These are phyloP conservation scores for Fusarium sarcochroum DNA, from an alignment of 2,329 filamentous ascomycete species.

Conservation along the genomic window DNA sequence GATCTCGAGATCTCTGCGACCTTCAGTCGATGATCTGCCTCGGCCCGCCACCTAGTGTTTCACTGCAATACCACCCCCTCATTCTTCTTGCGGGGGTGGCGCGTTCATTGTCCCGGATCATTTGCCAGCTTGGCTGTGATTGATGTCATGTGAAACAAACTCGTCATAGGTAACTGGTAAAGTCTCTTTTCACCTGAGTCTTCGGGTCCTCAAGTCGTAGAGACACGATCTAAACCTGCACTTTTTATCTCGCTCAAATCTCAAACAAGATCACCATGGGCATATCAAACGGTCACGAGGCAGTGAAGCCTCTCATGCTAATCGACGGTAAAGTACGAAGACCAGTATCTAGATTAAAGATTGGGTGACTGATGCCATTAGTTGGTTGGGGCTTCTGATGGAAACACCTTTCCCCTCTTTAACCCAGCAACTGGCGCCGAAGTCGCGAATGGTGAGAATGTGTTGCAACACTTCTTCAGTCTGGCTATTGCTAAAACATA, in stretches of 20 bases:
- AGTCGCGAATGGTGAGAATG: conserved; percentile 31
- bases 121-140: neutral
- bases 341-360: neutral
- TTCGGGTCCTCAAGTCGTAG: neutral
- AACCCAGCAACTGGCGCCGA: conserved; percentile 37
- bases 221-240: neutral
- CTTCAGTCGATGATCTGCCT: neutral
- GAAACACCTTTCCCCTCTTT: conserved; percentile 37
- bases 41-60: neutral
- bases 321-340: conserved; percentile 37
- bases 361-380: conserved; percentile 1
- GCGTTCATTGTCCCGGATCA: neutral
- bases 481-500: neutral
- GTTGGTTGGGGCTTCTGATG: conserved; percentile 38
- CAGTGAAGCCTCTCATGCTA: conserved; percentile 27
- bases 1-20: no score
- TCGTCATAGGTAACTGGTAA: neutral
- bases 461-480: fast-evolving
- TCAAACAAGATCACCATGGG: neutral
- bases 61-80: neutral
- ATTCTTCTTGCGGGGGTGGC: neutral
- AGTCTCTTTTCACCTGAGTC: neutral
- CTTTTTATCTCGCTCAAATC: neutral
- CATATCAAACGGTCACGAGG: neutral
- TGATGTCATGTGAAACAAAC: neutral